phyloP scores from a whole-genome alignment of 805 yeast species.

The Yamadazyma sp. region DNA sequence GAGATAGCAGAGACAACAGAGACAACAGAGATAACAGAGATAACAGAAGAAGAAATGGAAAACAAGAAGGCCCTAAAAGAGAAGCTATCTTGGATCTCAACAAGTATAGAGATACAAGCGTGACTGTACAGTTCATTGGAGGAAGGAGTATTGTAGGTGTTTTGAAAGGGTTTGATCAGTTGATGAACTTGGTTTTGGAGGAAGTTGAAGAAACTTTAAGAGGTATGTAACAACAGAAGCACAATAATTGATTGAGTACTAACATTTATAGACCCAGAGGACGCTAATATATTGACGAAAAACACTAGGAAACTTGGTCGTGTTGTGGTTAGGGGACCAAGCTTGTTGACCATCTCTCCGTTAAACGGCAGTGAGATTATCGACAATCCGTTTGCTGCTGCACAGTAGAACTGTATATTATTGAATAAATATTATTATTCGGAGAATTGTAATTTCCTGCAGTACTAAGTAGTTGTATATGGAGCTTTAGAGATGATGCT shows the following conservation, averaged over 20 bases:
- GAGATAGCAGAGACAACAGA: conserved; percentile 7
- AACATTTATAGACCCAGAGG: conserved; percentile 54
- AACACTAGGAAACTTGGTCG: conserved; percentile 69
- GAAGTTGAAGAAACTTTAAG: conserved; percentile 65
- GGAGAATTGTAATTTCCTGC: no score
- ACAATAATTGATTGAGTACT: conserved; percentile 10
- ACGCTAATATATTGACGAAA: conserved; percentile 51
- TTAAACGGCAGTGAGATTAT: conserved; percentile 68
- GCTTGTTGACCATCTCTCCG: conserved; percentile 71
- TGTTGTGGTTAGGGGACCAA: conserved; percentile 85
- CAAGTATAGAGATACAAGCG: conserved; percentile 68
- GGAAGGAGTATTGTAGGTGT: conserved; percentile 83
- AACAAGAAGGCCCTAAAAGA: conserved; percentile 75
- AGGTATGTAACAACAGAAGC: conserved; percentile 34
- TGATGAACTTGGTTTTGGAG: conserved; percentile 76
- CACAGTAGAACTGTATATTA: conserved; percentile 4
- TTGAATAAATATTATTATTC: no score
- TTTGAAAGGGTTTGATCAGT: conserved; percentile 80
- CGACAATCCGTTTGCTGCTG: conserved; percentile 58
- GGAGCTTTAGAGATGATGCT: no score
- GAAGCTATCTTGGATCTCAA: conserved; percentile 85
- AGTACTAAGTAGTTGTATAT: no score
- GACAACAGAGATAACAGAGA: conserved; percentile 16
- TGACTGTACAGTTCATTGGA: conserved; percentile 79
- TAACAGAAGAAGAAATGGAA: conserved; percentile 24